Base-by-base conservation (phyloP, 805 yeast species). In the Schwanniomyces vanrijiae region DNA sequence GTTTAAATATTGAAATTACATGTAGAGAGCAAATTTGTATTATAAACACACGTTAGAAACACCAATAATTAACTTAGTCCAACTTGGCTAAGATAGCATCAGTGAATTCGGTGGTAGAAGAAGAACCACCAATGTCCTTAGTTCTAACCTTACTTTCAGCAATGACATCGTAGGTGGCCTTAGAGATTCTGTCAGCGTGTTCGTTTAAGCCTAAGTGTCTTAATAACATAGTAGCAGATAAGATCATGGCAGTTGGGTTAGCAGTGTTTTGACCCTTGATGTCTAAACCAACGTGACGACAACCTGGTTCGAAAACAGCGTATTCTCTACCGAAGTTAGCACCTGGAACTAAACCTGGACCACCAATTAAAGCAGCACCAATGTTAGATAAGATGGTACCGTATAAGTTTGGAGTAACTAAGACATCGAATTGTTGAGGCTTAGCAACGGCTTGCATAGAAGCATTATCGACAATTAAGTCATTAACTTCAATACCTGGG, bases 271-370 rank as follows among this genome's bases (percentile, higher is more conserved):
- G 82, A 66, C 96, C 97, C 80, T 88, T 81, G 70, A 94, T 88
- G 73, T 92, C 97, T 61, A 92, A 80, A 74, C 98, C 98, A 64
- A 91, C 98, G 78, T 91, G 98, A 82, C 99, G 88, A 77, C 97
- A 91, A 76, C 98, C 99, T 63, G 99, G 98, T 80, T 92, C 99
- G 73, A 94, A 92, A 52, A 92, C 95, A 47, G 98, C 98, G 71
- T 86, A 86, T 63, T 92, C 97, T 73, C 96, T 86, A 74, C 99
- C 99, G 58, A 88, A 91, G 80, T 90, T 90, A 64, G 96, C 97
- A 75, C 98, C 98, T 60, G 99, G 97, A 47, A 92, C 96, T 62
- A 92, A 80, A 73, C 98, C 98, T 68, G 98, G 97, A 61, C 97
- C 97, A 72, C 98, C 98, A 57, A 94, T 86, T 62, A 78, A 80